phyloP scores from a whole-genome alignment of 2,329 filamentous ascomycete genomes.

The Dryadomyces quercus-mongolicae region DNA sequence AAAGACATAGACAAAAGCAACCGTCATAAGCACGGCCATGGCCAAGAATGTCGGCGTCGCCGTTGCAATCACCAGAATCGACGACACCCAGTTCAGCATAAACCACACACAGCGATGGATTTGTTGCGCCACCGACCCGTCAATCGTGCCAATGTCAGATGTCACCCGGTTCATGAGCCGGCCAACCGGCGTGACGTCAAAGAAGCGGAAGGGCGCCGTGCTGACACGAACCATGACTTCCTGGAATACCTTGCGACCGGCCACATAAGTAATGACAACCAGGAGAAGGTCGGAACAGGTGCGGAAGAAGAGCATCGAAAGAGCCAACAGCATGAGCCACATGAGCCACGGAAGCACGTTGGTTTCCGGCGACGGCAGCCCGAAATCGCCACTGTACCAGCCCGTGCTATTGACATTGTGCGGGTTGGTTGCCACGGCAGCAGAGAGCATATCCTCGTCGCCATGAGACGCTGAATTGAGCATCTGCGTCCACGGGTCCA shows the following conservation, averaged over 20 bases:
- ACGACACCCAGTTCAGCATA: conserved; percentile 57
- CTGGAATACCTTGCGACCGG: conserved; percentile 63
- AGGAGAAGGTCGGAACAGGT: conserved; percentile 54
- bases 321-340: conserved; percentile 55
- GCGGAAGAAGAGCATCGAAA: conserved; percentile 45
- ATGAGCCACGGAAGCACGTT: conserved; percentile 65
- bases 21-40: conserved; percentile 56
- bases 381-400: conserved; percentile 18
- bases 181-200: conserved; percentile 81
- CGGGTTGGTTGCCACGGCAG: neutral
- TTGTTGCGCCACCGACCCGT: conserved; percentile 69
- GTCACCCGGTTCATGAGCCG: conserved; percentile 87
- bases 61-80: conserved; percentile 65
- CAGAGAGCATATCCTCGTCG: conserved; percentile 2
- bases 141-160: conserved; percentile 78
- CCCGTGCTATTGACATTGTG: neutral
- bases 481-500: neutral
- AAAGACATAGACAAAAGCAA: conserved; percentile 63
- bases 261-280: conserved; percentile 66
- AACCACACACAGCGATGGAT: conserved; percentile 61
- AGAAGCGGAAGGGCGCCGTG: conserved; percentile 76
- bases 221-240: conserved; percentile 62
- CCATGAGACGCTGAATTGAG: neutral
- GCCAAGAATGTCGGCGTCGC: conserved; percentile 67
- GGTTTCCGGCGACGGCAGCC: conserved; percentile 52